Percentiles rank a stretch among this genome's conserved stretches.
phyloP scores from a whole-genome alignment of 1,284 basidiomycete genomes.

The Naganishia sp. region DNA sequence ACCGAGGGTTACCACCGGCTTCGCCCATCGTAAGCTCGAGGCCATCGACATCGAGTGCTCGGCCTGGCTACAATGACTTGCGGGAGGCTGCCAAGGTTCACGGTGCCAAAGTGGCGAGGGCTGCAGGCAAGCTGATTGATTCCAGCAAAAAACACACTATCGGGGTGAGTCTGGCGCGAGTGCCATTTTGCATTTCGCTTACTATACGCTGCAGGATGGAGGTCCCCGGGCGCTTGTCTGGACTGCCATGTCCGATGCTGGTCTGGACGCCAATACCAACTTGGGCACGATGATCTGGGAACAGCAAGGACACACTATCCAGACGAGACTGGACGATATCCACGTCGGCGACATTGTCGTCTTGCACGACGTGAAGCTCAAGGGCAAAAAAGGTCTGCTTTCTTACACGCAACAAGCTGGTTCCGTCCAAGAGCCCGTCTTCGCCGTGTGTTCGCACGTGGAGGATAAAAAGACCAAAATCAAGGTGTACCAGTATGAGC shows the following conservation, averaged over 20 bases:
- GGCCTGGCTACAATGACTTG: conserved; percentile 61
- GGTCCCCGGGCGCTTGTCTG: conserved; percentile 74
- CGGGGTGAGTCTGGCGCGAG: conserved; percentile 55
- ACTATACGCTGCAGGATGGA: conserved; percentile 60
- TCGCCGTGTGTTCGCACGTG: conserved; percentile 77
- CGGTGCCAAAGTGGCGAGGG: conserved; percentile 71
- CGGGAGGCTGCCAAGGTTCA: conserved; percentile 69
- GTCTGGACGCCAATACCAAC: conserved; percentile 52
- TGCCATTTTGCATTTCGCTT: not conserved
- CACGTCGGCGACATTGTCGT: conserved; percentile 81
- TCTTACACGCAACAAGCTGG: conserved; percentile 67
- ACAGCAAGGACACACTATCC: conserved; percentile 67
- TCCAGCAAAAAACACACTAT: conserved; percentile 72
- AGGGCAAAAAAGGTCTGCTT: conserved; percentile 77
- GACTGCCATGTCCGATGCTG: conserved; percentile 64
- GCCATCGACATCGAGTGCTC: conserved; percentile 23
- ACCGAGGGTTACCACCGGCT: conserved; percentile 16
- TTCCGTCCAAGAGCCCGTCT: conserved; percentile 63
- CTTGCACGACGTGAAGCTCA: conserved; percentile 74
- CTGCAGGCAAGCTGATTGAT: conserved; percentile 67
- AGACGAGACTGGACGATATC: conserved; percentile 68
- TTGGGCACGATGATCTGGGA: conserved; percentile 62
- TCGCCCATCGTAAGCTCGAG: conserved; percentile 26
- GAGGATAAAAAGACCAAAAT: conserved; percentile 77
- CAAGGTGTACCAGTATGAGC: conserved; percentile 68